Base-by-base conservation (phyloP, 768 basidiomycete species). In the Plicaturopsis crispa region DNA sequence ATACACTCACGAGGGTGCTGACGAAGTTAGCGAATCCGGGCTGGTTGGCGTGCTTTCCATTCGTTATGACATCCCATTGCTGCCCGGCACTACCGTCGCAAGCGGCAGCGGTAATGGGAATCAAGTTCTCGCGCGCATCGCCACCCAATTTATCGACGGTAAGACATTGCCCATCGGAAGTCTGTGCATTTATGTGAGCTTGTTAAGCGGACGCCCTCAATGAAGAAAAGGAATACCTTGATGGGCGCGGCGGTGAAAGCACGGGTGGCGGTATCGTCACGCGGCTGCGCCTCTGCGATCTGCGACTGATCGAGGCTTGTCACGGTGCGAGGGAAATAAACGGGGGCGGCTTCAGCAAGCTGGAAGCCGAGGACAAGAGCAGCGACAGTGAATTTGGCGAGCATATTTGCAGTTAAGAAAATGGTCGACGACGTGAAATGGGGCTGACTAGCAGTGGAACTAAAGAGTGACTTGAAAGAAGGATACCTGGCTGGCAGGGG, bases 61-160 rank as follows among this genome's bases (percentile, higher is more conserved):
- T 31, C 10, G 52, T 53, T 19, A 53, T 49, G 11, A 53, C 44
- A 33, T 53, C 52, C 45, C 45, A 53, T 20, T 46, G 44, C 38
- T 53, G 52, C 31, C 45, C 44, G 33, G 36, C 37, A 32, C 39
- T 44, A 6, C 49, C 52, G 26, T 50, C 35, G 39, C 52, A 53
- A 18, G 43, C 40, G 10, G 33, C 45, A 10, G 38, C 39, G 4
- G 22, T 32, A 5, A 53, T 40, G 12, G 52, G 52, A n/a, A 44
- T 53, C 3, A 51, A 38, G 31, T 53, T 53, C 36, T 48, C 43
- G 33, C 52, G 47, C 39, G 51, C 50, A 33, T 53, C 52, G 18
- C 52, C 52, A 5, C 46, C 45, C 37, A 45, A 32, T 24, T 47
- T 45, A 41, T 53, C 41, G 24, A 53, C 44, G 1, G 49, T 39